Percentiles rank a stretch among this genome's conserved stretches.
phyloP scores from a whole-genome alignment of 2,329 filamentous ascomycete species.

The Bimuria novae-zelandiae region DNA sequence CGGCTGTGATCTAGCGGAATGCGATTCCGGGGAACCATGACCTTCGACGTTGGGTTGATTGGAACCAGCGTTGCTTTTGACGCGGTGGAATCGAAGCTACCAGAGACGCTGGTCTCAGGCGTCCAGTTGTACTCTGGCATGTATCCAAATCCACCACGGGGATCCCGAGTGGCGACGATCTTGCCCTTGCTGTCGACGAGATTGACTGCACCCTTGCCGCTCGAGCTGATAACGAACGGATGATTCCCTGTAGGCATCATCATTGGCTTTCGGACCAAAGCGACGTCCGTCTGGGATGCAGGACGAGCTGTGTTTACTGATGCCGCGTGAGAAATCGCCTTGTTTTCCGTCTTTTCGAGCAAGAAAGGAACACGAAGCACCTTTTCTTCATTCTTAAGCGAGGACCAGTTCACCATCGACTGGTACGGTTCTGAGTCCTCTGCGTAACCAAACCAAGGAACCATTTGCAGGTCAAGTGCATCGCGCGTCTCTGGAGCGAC shows the following conservation, averaged over 20 bases:
- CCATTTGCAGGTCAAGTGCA: not conserved
- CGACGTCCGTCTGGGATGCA: no score
- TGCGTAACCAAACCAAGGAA: not conserved
- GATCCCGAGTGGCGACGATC: not conserved
- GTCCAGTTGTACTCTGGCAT: slow-evolving; percentile 1
- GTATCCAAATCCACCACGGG: slow-evolving; percentile 26
- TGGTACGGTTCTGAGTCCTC: not conserved
- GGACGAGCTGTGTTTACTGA: no score
- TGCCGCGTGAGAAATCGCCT: no score
- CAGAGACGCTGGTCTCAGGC: not conserved
- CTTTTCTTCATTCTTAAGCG: no score
- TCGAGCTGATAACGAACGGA: not conserved
- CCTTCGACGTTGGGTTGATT: not conserved
- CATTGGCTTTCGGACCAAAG: no score
- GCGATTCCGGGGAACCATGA: not conserved
- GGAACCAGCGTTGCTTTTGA: not conserved
- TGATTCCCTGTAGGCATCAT: no score
- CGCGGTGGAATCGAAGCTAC: not conserved
- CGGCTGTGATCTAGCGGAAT: not conserved
- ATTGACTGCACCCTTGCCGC: not conserved
- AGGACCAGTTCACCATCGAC: no score
- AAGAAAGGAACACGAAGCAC: not conserved
- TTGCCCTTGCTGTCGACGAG: not conserved
- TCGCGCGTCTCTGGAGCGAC: not conserved
- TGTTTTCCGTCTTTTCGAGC: not conserved